Evolutionary conservation across 2,329 filamentous ascomycete genomes (phyloP).

Genomic region (Botryosphaeria dothidea): DNA sequence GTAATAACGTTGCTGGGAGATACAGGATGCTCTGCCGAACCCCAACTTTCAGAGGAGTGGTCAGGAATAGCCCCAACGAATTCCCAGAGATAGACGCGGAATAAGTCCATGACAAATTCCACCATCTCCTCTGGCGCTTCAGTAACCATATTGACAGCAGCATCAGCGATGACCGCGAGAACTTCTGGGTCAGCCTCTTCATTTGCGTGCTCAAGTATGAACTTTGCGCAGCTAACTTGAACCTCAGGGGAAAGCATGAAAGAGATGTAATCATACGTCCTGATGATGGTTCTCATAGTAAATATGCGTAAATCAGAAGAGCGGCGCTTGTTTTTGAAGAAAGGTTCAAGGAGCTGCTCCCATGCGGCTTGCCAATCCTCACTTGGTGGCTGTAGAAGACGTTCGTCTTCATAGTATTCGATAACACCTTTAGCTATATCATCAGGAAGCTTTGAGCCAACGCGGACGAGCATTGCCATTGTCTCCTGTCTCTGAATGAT

Average conservation of each 20-base stretch:
- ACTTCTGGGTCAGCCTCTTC: slow-evolving; percentile 66
- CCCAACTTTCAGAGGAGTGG: slow-evolving; percentile 23
- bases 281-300: slow-evolving; percentile 60
- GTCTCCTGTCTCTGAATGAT: slow-evolving; percentile 67
- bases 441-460: slow-evolving; percentile 65
- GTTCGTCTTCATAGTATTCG: slow-evolving; percentile 67
- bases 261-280: slow-evolving; percentile 51
- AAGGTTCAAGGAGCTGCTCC: slow-evolving; percentile 52
- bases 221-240: slow-evolving; percentile 60
- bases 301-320: slow-evolving; percentile 60
- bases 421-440: slow-evolving; percentile 65
- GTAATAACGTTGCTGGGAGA: slow-evolving; percentile 71
- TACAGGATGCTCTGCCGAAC: not conserved
- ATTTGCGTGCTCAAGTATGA: slow-evolving; percentile 62
- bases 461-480: slow-evolving; percentile 65
- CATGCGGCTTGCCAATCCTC: slow-evolving; percentile 67
- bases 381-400: slow-evolving; percentile 72
- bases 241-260: slow-evolving; percentile 60
- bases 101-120: slow-evolving; percentile 47
- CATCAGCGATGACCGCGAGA: slow-evolving; percentile 64
- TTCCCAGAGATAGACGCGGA: slow-evolving; percentile 32
- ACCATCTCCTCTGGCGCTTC: slow-evolving; percentile 62
- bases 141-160: slow-evolving; percentile 66
- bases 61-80: slow-evolving; percentile 26
- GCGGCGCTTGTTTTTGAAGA: slow-evolving; percentile 14